These are phyloP conservation scores for Pneumocystis jirovecii DNA, from an alignment of 1,139 yeast species.

Conservation along the genomic window DNA sequence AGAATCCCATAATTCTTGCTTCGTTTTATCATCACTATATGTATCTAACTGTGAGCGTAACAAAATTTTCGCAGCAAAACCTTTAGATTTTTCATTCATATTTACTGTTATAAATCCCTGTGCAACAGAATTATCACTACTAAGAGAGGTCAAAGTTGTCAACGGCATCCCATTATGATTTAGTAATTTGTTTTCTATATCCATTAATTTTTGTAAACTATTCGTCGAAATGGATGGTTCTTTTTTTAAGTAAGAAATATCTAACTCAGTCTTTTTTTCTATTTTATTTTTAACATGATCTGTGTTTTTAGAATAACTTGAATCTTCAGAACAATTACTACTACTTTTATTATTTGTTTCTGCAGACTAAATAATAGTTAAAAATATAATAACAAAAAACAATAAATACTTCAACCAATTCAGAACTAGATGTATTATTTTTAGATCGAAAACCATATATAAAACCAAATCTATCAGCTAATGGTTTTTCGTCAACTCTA, in stretches of 20 bases:
- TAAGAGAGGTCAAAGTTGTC: not conserved
- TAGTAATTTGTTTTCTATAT: not conserved
- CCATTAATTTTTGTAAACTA: not conserved
- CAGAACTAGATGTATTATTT: not conserved
- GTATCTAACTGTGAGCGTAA: constrained; percentile 24
- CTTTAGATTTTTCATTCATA: not conserved
- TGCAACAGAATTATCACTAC: not conserved
- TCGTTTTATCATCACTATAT: constrained; percentile 22
- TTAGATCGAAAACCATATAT: constrained; percentile 21
- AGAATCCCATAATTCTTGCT: constrained; percentile 23
- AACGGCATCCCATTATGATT: not conserved
- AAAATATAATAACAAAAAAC: not conserved
- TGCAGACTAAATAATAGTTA: not conserved
- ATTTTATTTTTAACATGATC: not conserved
- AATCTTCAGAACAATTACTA: not conserved
- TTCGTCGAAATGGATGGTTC: not conserved
- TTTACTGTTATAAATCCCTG: not conserved
- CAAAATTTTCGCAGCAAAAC: constrained; percentile 13
- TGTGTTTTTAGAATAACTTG: not conserved
- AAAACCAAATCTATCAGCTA: constrained; percentile 40
- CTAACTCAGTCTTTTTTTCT: not conserved
- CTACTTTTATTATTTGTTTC: not conserved
- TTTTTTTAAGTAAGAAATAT: not conserved
- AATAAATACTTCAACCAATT: not conserved
- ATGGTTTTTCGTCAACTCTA: constrained; percentile 19